These are phyloP conservation scores for Betula pendula DNA, from an alignment of 306 rosid genomes.

Conservation along the genomic window DNA sequence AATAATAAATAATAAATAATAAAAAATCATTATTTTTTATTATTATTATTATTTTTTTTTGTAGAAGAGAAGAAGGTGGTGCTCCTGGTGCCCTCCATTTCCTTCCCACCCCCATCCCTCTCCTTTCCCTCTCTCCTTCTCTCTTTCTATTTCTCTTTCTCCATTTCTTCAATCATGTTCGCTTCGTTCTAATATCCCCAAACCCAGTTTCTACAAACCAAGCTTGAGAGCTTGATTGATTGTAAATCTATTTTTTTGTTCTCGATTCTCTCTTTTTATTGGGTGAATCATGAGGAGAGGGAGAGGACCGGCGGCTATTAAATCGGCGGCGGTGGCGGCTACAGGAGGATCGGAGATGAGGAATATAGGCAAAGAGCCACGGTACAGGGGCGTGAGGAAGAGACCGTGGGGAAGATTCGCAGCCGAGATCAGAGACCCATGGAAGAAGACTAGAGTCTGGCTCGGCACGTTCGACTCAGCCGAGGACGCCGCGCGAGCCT, in stretches of 20 bases:
- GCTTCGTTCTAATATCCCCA: background rate
- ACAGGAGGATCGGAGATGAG: conserved; percentile 40
- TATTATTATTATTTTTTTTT: conserved; percentile 16
- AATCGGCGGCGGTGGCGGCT: background rate
- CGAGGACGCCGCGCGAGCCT: conserved; percentile 81
- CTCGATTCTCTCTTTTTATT: background rate
- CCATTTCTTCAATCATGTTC: background rate
- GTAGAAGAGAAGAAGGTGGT: conserved; percentile 57
- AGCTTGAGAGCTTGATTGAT: background rate
- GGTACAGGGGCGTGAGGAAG: conserved; percentile 76
- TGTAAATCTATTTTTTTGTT: background rate
- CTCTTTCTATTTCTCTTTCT: conserved; percentile 16
- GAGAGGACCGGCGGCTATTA: conserved; percentile 39
- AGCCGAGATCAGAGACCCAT: conserved; percentile 90
- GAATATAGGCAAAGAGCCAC: conserved; percentile 42
- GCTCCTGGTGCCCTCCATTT: conserved; percentile 42
- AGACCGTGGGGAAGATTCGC: conserved; percentile 93
- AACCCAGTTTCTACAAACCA: conserved; percentile 7
- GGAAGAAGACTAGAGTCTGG: conserved; percentile 83
- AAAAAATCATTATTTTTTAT: no score
- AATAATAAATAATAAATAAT: no score
- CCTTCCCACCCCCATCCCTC: conserved; percentile 25
- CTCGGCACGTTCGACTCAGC: conserved; percentile 86
- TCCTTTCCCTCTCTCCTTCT: conserved; percentile 12
- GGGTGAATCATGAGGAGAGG: conserved; percentile 50